Evolutionary conservation across 768 basidiomycete genomes (phyloP).

Genomic region (Solioccasus polychromus): DNA sequence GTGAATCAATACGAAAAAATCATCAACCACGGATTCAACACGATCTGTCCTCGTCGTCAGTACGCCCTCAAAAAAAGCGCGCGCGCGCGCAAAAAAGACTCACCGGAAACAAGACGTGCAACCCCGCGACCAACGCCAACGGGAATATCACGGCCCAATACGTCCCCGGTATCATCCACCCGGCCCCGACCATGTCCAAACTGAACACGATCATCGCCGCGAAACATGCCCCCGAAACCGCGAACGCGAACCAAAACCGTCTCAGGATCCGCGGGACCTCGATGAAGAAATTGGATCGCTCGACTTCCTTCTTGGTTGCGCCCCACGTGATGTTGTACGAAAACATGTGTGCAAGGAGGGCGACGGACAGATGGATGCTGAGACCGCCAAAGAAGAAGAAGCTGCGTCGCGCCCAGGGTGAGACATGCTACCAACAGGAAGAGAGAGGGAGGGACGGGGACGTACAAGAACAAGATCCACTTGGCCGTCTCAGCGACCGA

Average conservation of each 20-base stretch:
- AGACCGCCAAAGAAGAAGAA: conserved; percentile 59
- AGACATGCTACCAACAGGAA: not conserved
- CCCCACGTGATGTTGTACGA: conserved; percentile 62
- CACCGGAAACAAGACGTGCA: conserved; percentile 75
- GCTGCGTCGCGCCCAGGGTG: conserved; percentile 6
- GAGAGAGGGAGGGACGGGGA: not conserved
- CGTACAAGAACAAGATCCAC: conserved; percentile 37
- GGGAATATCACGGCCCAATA: conserved; percentile 81
- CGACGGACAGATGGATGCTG: conserved; percentile 48
- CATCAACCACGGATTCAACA: conserved; percentile 88
- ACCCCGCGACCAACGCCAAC: conserved; percentile 61
- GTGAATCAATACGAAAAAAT: conserved; percentile 62
- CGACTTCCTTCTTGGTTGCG: conserved; percentile 77
- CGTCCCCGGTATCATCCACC: conserved; percentile 58
- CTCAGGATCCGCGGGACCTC: conserved; percentile 83
- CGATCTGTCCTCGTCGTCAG: conserved; percentile 43
- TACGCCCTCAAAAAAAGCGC: not conserved
- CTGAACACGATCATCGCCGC: conserved; percentile 57
- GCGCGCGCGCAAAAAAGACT: conserved; percentile 28
- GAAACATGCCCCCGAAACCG: conserved; percentile 50
- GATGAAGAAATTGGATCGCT: conserved; percentile 86
- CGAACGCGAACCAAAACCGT: conserved; percentile 69
- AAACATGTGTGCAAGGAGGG: conserved; percentile 56
- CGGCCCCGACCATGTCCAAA: conserved; percentile 50
- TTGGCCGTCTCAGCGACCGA: conserved; percentile 22